Base-by-base conservation (phyloP, 352 stramenopile genomes). In the Pythium monospermum region DNA sequence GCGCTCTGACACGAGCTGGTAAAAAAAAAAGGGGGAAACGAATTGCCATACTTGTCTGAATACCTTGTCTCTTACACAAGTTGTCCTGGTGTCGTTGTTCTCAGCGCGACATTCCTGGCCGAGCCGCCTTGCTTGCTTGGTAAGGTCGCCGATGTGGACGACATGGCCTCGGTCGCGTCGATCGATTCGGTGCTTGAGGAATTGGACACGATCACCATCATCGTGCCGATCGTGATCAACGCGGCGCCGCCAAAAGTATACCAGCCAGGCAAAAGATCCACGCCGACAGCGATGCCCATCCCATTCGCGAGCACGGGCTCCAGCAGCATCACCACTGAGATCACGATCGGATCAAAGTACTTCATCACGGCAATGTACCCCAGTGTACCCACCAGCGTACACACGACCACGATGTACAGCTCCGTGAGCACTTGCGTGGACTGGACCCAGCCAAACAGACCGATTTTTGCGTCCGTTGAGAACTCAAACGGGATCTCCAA, bases 261-360 rank as follows among this genome's bases (percentile, higher is more conserved):
- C 33, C 73, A 57, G 19, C 83, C 83, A 2, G 85, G 85, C n/a
- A 95, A 56, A 23, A 76, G 57, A 16, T 90, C 78, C n/a, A 94
- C 83, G 15, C 80, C 76, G 12, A 81, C 63, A 18, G 64, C 69
- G 10, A 91, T 68, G 22, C 84, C 87, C 58, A 96, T 87, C 18
- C 85, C 68, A 3, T 73, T 72, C 3, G 77, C 86, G 11, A 92
- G 39, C 38, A 94, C 66, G 11, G 87, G 87, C 63, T 97, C 86
- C n/a, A 96, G 57, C 11, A 97, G 66, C 68, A 90, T 93, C 27
- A 94, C 85, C 26, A 94, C 87, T 7, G 85, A 86, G 27, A 95
- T 72, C 21, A 96, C 85, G 45, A 97, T 87, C 22, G 86, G 73
- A 37, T 91, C 81, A 38, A 97, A 97, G 65, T 97, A 96, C 49